Conservation (phyloP, 768 basidiomycete genomes). For the Boletus rufocinnamomeus region DNA sequence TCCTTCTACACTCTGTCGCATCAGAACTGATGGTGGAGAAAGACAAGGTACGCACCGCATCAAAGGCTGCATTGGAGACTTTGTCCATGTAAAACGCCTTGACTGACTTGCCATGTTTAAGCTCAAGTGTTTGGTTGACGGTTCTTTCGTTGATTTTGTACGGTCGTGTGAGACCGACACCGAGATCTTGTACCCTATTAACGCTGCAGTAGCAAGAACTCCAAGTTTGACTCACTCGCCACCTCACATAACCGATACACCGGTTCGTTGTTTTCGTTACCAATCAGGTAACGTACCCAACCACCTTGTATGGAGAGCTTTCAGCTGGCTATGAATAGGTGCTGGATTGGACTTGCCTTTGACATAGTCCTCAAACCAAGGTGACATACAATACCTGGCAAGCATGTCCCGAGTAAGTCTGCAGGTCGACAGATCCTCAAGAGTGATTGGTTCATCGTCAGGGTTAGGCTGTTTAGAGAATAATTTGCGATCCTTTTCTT, state of each 20-base stretch:
- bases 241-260: constrained; percentile 87
- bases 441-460: constrained; percentile 49
- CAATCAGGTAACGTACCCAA: constrained; percentile 86
- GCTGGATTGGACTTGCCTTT: constrained; percentile 51
- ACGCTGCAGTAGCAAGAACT: background rate
- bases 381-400: constrained; percentile 67
- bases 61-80: constrained; percentile 74
- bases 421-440: constrained; percentile 61
- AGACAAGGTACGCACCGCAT: constrained; percentile 48
- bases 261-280: constrained; percentile 52
- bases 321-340: constrained; percentile 4
- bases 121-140: constrained; percentile 67
- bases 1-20: constrained; percentile 55
- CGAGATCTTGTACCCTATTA: constrained; percentile 45
- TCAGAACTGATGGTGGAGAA: constrained; percentile 12
- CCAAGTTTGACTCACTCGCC: constrained; percentile 52
- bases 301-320: constrained; percentile 49
- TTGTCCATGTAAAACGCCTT: constrained; percentile 77
- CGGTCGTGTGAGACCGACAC: constrained; percentile 54
- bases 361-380: constrained; percentile 86
- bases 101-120: constrained; percentile 73
- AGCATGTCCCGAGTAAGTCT: constrained; percentile 69
- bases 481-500: constrained; percentile 59
- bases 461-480: constrained; percentile 44
- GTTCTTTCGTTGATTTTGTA: constrained; percentile 70